These are phyloP conservation scores for Monosporascus sp. DNA, from an alignment of 2,329 filamentous ascomycete genomes.

Conservation along the genomic window DNA sequence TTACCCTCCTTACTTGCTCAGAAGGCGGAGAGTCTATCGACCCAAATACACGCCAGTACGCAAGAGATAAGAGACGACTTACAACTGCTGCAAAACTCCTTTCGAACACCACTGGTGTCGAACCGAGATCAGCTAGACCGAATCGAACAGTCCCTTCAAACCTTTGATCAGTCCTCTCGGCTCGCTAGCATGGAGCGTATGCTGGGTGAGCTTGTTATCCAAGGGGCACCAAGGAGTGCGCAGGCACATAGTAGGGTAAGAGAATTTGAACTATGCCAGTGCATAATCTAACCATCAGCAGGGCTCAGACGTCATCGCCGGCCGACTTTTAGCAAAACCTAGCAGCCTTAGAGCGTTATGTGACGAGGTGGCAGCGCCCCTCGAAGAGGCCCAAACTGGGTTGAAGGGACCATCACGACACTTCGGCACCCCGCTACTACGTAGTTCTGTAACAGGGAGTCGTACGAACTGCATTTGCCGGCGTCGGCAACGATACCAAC, in stretches of 20 bases:
- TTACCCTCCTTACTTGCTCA: background rate
- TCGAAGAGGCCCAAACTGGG: background rate
- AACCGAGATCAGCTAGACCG: background rate
- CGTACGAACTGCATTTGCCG: background rate
- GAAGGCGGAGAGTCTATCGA: background rate
- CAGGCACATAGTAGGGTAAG: background rate
- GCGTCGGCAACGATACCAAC: background rate
- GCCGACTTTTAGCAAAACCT: background rate
- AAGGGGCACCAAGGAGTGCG: background rate
- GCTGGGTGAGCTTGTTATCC: background rate
- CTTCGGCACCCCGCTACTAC: fast-evolving
- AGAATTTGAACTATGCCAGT: background rate
- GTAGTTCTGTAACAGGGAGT: background rate
- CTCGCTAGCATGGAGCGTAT: background rate
- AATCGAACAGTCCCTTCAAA: background rate
- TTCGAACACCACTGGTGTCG: background rate
- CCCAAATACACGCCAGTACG: background rate
- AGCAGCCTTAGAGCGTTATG: background rate
- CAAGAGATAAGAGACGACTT: background rate
- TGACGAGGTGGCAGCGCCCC: background rate
- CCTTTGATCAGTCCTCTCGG: background rate
- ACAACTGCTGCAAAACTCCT: background rate
- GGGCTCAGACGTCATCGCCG: background rate
- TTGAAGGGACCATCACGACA: background rate
- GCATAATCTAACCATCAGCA: background rate